These are phyloP conservation scores for Cordyceps fumosorosea DNA, from an alignment of 2,329 filamentous ascomycete species.

Conservation along the genomic window DNA sequence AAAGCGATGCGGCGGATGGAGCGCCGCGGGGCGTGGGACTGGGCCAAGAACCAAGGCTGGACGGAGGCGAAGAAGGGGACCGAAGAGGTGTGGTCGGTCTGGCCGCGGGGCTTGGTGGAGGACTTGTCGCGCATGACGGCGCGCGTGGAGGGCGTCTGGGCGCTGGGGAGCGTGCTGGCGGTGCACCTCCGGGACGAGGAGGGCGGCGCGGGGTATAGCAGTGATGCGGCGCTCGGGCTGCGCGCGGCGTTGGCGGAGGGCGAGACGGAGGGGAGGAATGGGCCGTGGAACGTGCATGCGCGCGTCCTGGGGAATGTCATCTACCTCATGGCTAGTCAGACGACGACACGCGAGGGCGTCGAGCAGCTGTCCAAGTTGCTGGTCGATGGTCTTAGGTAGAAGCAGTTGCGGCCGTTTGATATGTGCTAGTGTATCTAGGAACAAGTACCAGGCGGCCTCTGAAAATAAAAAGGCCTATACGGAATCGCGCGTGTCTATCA, in stretches of 20 bases:
- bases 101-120: slow-evolving; percentile 55
- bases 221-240: slow-evolving; percentile 37
- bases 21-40: slow-evolving; percentile 47
- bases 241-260: slow-evolving; percentile 30
- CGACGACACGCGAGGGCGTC: slow-evolving; percentile 26
- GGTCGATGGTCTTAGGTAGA: not conserved
- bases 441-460: no score
- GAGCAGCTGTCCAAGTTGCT: slow-evolving; percentile 18
- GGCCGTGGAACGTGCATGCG: slow-evolving; percentile 44
- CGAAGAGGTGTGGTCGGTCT: slow-evolving; percentile 56
- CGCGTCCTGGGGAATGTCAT: slow-evolving; percentile 52
- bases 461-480: no score
- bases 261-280: slow-evolving; percentile 21
- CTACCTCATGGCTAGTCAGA: slow-evolving; percentile 52
- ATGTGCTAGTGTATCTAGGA: no score
- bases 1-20: slow-evolving; percentile 54
- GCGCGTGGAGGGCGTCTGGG: slow-evolving; percentile 59
- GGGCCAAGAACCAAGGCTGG: slow-evolving; percentile 43
- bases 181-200: slow-evolving; percentile 45
- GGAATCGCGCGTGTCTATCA: no score
- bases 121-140: slow-evolving; percentile 47
- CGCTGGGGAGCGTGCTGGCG: slow-evolving; percentile 67
- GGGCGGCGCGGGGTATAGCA: slow-evolving; percentile 38
- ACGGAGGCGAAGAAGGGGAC: not conserved
- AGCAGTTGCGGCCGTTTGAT: no score